Evolutionary conservation across 2,329 filamentous ascomycete species (phyloP), one percentile per base, ranked within the genome.

Genomic region (Pezicula neosporulosa): DNA sequence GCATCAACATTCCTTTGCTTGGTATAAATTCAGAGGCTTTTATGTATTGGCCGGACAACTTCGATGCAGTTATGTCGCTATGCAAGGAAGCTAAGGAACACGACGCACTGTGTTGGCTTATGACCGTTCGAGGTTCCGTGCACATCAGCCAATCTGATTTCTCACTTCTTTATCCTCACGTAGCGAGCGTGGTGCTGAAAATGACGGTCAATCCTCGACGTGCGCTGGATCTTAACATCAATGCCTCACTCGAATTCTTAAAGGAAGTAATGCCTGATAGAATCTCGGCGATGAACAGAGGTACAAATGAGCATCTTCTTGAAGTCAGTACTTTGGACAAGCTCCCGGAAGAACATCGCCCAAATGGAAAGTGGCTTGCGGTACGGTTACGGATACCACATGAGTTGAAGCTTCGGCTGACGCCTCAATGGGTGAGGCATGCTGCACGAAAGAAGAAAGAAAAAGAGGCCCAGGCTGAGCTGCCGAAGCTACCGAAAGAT

Each of bases 71-170:
- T 9, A 72, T 77, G 55, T 70, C 72, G 0, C 69, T 87, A 15
- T 80, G 82, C 63, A 68, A 76, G 21, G 82, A 87, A 66, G 78
- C 73, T 3, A 73, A 70, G 37, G 71, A 72, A 9, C 70, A 74
- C 8, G 73, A 73, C 10, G 67, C 67, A 2, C 66, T 71, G 2
- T 73, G 71, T 43, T 81, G 77, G 76, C 75, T 79, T 66, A 66
- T 77, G 62, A 75, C 76, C 24, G 71, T 78, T 47, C 70, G 73
- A 36, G 85, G 85, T 24, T 84, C 82, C 1, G 80, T 86, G 1
- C 83, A 88, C 61, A 71, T 87, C 28, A 81, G 78, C 5, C 83
- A 87, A 63, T 83, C 80, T 2, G 84, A 88, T 66, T 87, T 87
- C 60, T 78, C 80, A 2, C 68, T 87, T 2, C 68, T 88, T 16